phyloP scores from a whole-genome alignment of 495 filamentous ascomycete genomes.

The Sordaria brevicollis region DNA sequence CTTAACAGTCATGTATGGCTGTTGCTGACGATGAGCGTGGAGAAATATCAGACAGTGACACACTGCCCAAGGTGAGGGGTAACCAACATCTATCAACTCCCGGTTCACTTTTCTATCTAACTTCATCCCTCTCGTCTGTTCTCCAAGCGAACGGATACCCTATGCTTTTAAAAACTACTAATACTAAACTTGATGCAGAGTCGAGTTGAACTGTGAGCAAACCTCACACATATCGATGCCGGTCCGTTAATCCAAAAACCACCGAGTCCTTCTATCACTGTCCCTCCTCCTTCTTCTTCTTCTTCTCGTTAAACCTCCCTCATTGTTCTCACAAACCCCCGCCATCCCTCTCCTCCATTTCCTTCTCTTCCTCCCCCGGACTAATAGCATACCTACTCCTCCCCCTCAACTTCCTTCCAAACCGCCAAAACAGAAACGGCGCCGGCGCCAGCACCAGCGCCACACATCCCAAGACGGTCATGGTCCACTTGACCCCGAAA shows the following conservation, averaged over 20 bases:
- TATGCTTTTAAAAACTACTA: background rate
- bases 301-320: too few species aligned
- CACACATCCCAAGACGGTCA: slow-evolving; percentile 23
- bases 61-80: background rate
- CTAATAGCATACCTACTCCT: slow-evolving; percentile 16
- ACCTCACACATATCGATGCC: too few species aligned
- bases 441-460: slow-evolving; percentile 11
- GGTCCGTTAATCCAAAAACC: too few species aligned
- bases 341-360: too few species aligned
- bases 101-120: background rate
- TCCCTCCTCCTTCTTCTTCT: too few species aligned
- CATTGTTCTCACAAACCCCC: too few species aligned
- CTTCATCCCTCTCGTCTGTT: background rate
- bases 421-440: slow-evolving; percentile 16
- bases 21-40: background rate
- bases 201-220: too few species aligned
- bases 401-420: slow-evolving; percentile 14
- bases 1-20: too few species aligned
- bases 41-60: too few species aligned
- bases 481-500: slow-evolving; percentile 27
- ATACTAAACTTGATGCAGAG: background rate
- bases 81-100: background rate
- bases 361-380: background rate
- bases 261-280: too few species aligned
- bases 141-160: background rate